Conservation (phyloP, 176 grass and related monocot species). For the Dendrocalamus sinicus region DNA sequence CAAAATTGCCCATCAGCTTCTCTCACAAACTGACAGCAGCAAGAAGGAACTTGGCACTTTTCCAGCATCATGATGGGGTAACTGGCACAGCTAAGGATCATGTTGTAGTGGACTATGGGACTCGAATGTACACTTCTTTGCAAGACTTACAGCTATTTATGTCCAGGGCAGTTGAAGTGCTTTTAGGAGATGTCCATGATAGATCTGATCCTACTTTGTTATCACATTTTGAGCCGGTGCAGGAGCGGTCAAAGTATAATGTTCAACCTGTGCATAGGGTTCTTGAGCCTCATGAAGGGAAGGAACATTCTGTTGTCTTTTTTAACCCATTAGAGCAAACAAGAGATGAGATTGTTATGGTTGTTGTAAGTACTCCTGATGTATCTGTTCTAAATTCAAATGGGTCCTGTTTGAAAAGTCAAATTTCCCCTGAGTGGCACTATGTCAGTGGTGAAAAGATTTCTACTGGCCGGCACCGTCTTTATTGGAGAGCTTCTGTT, state of each 20-base stretch:
- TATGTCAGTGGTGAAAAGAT: conserved; percentile 54
- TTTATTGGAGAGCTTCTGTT: conserved; percentile 95
- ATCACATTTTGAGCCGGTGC: conserved; percentile 78
- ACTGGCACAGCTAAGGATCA: conserved; percentile 98
- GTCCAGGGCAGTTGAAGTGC: conserved; percentile 80
- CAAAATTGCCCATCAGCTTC: conserved; percentile 76
- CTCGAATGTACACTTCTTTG: conserved; percentile 91
- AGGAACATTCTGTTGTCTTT: conserved; percentile 60
- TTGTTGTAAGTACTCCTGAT: conserved; percentile 70
- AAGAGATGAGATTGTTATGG: conserved; percentile 95
- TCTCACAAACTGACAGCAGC: conserved; percentile 94
- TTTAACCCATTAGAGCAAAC: conserved; percentile 94
- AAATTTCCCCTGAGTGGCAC: conserved; percentile 91
- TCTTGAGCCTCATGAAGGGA: conserved; percentile 59
- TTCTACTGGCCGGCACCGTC: conserved; percentile 70
- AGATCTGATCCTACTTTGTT: conserved; percentile 80
- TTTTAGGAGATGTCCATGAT: conserved; percentile 82
- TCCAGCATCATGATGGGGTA: conserved; percentile 99
- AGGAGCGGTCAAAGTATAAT: conserved; percentile 89
- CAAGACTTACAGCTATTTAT: conserved; percentile 94
- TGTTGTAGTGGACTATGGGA: conserved; percentile 89
- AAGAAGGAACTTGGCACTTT: conserved; percentile 95
- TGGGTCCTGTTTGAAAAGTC: conserved; percentile 87
- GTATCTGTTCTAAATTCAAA: conserved; percentile 77
- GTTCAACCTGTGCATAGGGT: conserved; percentile 78